Percentiles rank a stretch among this genome's conserved stretches.
phyloP scores from a whole-genome alignment of 441 rosid genomes.

The Melastoma candidum region DNA sequence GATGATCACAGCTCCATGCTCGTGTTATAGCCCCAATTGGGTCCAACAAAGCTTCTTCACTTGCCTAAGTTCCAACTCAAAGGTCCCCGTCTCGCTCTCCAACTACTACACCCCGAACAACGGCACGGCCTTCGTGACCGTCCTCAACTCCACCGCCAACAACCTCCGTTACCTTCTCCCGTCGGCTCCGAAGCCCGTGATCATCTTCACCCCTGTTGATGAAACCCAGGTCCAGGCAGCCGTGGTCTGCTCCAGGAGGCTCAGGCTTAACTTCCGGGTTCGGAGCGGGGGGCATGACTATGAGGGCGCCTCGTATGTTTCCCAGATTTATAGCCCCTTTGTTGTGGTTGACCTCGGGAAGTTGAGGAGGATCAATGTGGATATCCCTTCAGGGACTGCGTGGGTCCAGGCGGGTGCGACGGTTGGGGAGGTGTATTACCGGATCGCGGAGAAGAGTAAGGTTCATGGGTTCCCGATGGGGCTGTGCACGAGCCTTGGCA shows the following conservation, averaged over 20 bases:
- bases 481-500: conserved; percentile 8
- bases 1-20: neutral
- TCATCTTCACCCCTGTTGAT: conserved; percentile 6
- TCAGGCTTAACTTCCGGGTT: neutral
- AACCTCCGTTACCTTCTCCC: conserved; percentile 9
- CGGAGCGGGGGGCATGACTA: conserved; percentile 13
- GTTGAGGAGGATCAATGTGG: conserved; percentile 2
- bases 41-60: conserved; percentile 4
- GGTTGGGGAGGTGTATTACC: conserved; percentile 5
- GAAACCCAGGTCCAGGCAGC: conserved; percentile 7
- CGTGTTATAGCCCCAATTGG: neutral
- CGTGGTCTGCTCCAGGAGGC: conserved; percentile 2
- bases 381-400: neutral
- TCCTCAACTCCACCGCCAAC: conserved; percentile 9
- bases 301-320: conserved; percentile 12
- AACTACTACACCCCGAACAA: conserved; percentile 5
- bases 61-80: conserved; percentile 4
- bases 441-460: conserved; percentile 7
- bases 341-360: conserved; percentile 3
- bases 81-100: neutral
- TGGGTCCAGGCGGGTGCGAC: conserved; percentile 14
- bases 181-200: conserved; percentile 2
- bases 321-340: conserved; percentile 5
- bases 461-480: conserved; percentile 11
- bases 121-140: neutral